Conservation (phyloP, 257 asterid genomes). For the Anisodus tanguticus region DNA sequence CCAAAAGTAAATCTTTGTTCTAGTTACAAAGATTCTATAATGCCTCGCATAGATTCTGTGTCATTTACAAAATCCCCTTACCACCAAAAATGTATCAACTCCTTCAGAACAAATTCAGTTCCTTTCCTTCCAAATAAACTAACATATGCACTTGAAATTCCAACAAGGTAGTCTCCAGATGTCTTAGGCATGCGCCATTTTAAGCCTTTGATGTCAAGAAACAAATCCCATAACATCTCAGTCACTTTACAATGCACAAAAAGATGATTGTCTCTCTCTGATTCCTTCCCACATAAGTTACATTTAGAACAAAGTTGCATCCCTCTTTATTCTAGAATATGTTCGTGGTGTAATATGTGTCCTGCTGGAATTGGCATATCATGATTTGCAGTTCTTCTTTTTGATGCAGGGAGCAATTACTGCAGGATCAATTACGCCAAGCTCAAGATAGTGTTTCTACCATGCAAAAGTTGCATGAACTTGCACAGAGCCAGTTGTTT, state of each 20-base stretch:
- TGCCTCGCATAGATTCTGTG: background rate
- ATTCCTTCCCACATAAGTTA: background rate
- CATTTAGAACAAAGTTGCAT: background rate
- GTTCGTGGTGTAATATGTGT: background rate
- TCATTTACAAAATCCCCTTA: background rate
- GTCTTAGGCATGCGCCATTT: background rate
- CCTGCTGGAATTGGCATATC: slow-evolving; percentile 20
- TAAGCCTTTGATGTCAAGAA: background rate
- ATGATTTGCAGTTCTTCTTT: slow-evolving; percentile 32
- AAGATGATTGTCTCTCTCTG: background rate
- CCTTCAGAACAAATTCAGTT: background rate
- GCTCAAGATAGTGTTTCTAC: slow-evolving; percentile 97
- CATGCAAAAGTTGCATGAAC: slow-evolving; percentile 93
- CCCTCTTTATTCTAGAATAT: slow-evolving; percentile 12
- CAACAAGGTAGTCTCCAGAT: slow-evolving; percentile 23
- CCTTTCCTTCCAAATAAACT: background rate
- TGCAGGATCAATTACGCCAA: slow-evolving; percentile 96
- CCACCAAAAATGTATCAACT: background rate
- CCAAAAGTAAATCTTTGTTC: background rate
- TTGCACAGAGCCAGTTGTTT: slow-evolving; percentile 97
- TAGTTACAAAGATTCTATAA: background rate
- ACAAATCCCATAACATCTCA: background rate
- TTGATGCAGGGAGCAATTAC: slow-evolving; percentile 75
- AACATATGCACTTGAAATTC: background rate
- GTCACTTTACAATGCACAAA: slow-evolving; percentile 12